A percentile compares a stretch with the other conserved stretches of the same genome.
These are phyloP conservation scores for Physcia stellaris DNA, from an alignment of 495 filamentous ascomycete genomes.

Conservation along the genomic window DNA sequence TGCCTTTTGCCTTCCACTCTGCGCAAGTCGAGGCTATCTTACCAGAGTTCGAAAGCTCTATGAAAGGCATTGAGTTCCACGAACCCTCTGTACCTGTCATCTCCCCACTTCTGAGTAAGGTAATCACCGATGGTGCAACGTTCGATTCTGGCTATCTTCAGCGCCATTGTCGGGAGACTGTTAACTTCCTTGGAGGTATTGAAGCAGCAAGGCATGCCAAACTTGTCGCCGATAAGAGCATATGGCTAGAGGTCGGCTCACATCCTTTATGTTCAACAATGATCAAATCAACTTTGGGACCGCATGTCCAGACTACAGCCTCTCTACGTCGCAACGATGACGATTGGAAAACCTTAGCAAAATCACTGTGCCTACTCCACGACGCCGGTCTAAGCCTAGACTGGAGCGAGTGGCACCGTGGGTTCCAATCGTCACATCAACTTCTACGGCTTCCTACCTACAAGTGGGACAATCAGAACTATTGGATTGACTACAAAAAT, in stretches of 20 bases:
- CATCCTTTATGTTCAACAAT: constrained; percentile 45
- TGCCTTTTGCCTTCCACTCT: constrained; percentile 75
- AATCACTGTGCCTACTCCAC: constrained; percentile 39
- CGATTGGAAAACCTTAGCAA: constrained; percentile 40
- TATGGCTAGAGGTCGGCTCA: constrained; percentile 44
- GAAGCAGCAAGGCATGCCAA: constrained; percentile 27
- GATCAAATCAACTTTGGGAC: constrained; percentile 43
- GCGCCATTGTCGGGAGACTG: constrained; percentile 15
- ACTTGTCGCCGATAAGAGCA: constrained; percentile 32
- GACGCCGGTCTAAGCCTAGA: constrained; percentile 41
- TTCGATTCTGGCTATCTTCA: constrained; percentile 28
- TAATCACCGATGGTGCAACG: constrained; percentile 36
- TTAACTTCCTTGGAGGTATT: constrained; percentile 16
- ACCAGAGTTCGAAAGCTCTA: constrained; percentile 46
- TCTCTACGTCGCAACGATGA: constrained; percentile 23
- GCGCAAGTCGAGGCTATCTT: constrained; percentile 67
- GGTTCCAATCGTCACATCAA: constrained; percentile 33
- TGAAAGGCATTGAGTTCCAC: constrained; percentile 43
- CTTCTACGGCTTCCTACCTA: constrained; percentile 51
- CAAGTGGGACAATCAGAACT: constrained; percentile 53
- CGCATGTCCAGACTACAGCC: constrained; percentile 32
- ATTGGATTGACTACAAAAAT: constrained; percentile 54
- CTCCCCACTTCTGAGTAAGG: constrained; percentile 51
- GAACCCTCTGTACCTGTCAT: constrained; percentile 53
- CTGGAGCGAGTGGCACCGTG: constrained; percentile 53